Base-by-base conservation (phyloP, 2,329 filamentous ascomycete genomes). In the Pyrenophora graminea region DNA sequence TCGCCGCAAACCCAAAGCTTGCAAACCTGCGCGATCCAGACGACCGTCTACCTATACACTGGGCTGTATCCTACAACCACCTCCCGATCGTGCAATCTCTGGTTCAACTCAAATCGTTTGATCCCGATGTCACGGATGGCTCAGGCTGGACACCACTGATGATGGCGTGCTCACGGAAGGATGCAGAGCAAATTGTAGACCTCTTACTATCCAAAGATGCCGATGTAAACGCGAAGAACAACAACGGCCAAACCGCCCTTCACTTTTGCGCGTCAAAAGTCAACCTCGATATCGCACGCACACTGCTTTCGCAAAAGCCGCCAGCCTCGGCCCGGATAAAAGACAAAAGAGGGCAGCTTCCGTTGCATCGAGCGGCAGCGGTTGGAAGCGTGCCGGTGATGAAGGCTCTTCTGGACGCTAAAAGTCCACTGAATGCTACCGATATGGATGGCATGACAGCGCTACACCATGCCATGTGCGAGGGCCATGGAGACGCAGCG, bases 261-360 rank as follows among this genome's bases (percentile, higher is more conserved):
- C 93, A 97, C 74, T 96, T 97, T 69, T 86, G 91, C 41, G 88
- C 90, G 12, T 96, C 91, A 27, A 99, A 99, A 74, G 85, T 85
- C 65, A 92, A 96, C 69, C 78, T 97, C 38, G 90, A 95, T 58
- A 81, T 89, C 6, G 91, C 91, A 21, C 87, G 86, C 41, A 85
- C 85, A 51, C 82, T 99, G n/a, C 76, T 99, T 33, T 80, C 82
- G 15, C 81, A 85, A 62, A 88, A 89, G 51, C 65, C 63, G 4
- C 59, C 65, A 4, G 93, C 91, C 10, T 91, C 87, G 4, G 84
- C 91, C 1, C 81, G 93, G 21, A 81, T 92, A 2, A 90, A 90
- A 58, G 94, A 99, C 70, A 89, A 85, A 66, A 84, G 91, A 25
- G 90, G 90, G n/a, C 93, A 97, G 70, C 85, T 97, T 50, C 83